Percentiles rank a stretch among this genome's conserved stretches.
phyloP scores from a whole-genome alignment of 2,329 filamentous ascomycete genomes.

The Ceratocystis huliohia region DNA sequence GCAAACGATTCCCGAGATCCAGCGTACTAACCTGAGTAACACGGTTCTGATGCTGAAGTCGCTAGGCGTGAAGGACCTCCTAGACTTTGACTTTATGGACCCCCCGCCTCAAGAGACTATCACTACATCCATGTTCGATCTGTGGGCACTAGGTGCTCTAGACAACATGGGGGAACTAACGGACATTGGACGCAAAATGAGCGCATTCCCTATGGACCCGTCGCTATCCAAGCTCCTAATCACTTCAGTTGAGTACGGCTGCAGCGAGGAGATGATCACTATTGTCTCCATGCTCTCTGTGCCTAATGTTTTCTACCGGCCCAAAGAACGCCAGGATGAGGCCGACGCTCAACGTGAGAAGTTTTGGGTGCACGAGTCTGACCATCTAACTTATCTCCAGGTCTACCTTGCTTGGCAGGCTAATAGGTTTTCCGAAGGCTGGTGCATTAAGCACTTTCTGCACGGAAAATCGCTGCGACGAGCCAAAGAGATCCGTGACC shows the following conservation, averaged over 20 bases:
- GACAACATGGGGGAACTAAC: constrained; percentile 92
- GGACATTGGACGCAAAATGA: constrained; percentile 79
- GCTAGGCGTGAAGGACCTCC: constrained; percentile 78
- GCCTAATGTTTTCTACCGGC: constrained; percentile 90
- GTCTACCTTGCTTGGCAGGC: constrained; percentile 93
- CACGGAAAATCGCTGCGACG: constrained; percentile 88
- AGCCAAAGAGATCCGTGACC: constrained; percentile 87
- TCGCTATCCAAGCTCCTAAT: constrained; percentile 90
- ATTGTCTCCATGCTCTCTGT: constrained; percentile 98
- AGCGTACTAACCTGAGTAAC: constrained; percentile 89
- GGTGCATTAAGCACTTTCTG: constrained; percentile 87
- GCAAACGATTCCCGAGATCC: constrained; percentile 94
- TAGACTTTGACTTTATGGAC: constrained; percentile 99
- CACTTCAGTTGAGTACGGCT: constrained; percentile 76
- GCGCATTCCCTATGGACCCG: constrained; percentile 95
- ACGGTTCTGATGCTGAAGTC: constrained; percentile 91
- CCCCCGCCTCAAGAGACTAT: constrained; percentile 96
- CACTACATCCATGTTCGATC: constrained; percentile 88
- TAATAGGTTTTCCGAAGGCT: constrained; percentile 78
- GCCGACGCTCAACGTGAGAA: constrained; percentile 91
- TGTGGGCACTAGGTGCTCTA: constrained; percentile 88
- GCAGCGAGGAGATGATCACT: constrained; percentile 94
- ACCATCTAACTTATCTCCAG: constrained; percentile 88
- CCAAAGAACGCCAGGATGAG: constrained; percentile 92
- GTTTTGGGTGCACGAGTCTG: constrained; percentile 95